phyloP scores from a whole-genome alignment of 495 filamentous ascomycete genomes.

The Aspergillus incahuasiensis region DNA sequence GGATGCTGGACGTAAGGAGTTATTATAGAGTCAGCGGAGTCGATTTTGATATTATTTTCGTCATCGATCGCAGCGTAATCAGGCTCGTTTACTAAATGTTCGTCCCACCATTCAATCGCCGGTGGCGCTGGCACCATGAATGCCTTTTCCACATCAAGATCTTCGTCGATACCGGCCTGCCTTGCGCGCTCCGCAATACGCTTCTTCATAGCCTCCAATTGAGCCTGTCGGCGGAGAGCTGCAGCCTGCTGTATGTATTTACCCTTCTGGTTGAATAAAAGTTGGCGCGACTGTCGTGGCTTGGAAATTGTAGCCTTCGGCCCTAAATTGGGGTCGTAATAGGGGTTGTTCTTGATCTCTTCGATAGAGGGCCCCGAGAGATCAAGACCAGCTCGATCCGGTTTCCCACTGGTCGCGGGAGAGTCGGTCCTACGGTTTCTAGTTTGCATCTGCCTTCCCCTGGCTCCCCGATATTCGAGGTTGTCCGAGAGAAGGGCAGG shows the following conservation, averaged over 20 bases:
- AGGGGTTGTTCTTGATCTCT: constrained; percentile 71
- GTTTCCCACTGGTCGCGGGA: constrained; percentile 32
- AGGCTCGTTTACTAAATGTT: constrained; percentile 68
- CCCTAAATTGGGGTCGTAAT: constrained; percentile 72
- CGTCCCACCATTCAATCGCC: constrained; percentile 97
- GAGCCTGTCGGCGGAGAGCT: constrained; percentile 77
- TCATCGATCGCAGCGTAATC: constrained; percentile 66
- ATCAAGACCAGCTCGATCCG: constrained; percentile 59
- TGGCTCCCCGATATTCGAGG: constrained; percentile 57
- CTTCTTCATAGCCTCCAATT: constrained; percentile 90
- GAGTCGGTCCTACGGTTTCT: constrained; percentile 58
- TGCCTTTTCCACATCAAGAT: constrained; percentile 80
- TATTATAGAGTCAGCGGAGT: constrained; percentile 74
- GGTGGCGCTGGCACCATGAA: constrained; percentile 80
- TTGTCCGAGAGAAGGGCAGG: constrained; percentile 76
- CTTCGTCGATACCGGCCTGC: constrained; percentile 86
- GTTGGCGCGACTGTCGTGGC: constrained; percentile 62
- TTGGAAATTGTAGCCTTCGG: constrained; percentile 58
- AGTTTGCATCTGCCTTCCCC: constrained; percentile 46
- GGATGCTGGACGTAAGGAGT: constrained; percentile 91
- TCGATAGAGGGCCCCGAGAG: constrained; percentile 65
- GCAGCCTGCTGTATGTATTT: constrained; percentile 94
- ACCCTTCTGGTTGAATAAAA: constrained; percentile 92
- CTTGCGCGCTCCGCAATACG: constrained; percentile 80
- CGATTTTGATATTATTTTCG: constrained; percentile 65